Conservation (phyloP, 345 rosid species). For the Tarenaya hassleriana region DNA sequence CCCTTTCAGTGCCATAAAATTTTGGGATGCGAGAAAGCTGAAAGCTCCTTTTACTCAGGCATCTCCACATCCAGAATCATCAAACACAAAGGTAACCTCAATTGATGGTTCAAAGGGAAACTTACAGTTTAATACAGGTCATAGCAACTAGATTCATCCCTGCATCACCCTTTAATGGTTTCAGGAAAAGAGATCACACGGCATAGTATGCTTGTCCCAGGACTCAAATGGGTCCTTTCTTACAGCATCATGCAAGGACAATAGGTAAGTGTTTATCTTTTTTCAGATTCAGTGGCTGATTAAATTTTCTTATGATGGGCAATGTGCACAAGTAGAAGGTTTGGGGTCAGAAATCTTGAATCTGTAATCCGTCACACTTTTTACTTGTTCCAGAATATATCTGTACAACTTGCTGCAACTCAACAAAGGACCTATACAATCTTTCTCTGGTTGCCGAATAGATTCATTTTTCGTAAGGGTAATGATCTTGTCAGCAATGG, state of each 20-base stretch:
- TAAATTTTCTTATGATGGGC: not conserved
- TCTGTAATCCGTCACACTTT: not conserved
- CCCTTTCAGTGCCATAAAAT: slow-evolving; percentile 57
- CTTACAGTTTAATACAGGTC: no score
- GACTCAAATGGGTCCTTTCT: slow-evolving; percentile 66
- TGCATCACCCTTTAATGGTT: slow-evolving; percentile 8
- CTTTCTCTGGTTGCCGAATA: slow-evolving; percentile 67
- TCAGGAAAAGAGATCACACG: slow-evolving; percentile 69
- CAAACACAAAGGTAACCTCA: slow-evolving; percentile 44
- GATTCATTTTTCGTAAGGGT: slow-evolving; percentile 92
- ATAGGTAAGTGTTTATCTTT: slow-evolving; percentile 57
- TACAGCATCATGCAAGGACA: slow-evolving; percentile 93
- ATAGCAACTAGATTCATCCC: not conserved
- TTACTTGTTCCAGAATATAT: slow-evolving; percentile 48
- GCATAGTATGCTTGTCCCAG: slow-evolving; percentile 84
- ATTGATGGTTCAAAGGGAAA: not conserved
- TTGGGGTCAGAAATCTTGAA: slow-evolving; percentile 17
- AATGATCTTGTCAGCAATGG: slow-evolving; percentile 16
- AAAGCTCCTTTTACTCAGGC: slow-evolving; percentile 55
- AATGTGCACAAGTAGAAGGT: not conserved
- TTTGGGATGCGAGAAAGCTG: slow-evolving; percentile 85
- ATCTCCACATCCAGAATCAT: slow-evolving; percentile 47
- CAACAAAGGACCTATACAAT: slow-evolving; percentile 63
- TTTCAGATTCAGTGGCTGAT: not conserved
- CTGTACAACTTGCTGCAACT: slow-evolving; percentile 72